Evolutionary conservation across 1,139 yeast genomes (phyloP).

Genomic region (Blastobotrys arbuscula): DNA sequence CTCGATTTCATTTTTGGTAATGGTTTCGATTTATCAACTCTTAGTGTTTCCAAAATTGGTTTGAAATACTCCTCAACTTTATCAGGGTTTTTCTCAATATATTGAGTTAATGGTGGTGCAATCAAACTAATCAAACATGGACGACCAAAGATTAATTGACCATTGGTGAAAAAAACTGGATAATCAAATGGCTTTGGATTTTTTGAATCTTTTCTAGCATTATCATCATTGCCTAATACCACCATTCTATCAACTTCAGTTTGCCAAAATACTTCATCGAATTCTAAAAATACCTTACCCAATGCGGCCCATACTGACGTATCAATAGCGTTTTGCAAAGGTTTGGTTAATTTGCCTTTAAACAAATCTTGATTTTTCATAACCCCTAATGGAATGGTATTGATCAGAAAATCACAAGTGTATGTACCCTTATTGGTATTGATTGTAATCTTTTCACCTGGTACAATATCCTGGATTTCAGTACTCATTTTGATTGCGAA

Average conservation of each 20-base stretch:
- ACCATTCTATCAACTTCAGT: conserved; percentile 44
- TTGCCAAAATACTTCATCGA: conserved; percentile 64
- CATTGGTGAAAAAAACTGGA: conserved; percentile 49
- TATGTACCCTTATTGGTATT: conserved; percentile 30
- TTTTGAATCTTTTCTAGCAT: background rate
- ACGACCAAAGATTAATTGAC: conserved; percentile 31
- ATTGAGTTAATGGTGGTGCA: conserved; percentile 63
- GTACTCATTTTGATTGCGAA: conserved; percentile 36
- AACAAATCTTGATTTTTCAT: conserved; percentile 34
- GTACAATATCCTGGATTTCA: conserved; percentile 43
- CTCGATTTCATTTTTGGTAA: conserved; percentile 47
- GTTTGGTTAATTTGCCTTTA: conserved; percentile 49
- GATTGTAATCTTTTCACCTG: conserved; percentile 20
- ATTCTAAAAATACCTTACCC: conserved; percentile 75
- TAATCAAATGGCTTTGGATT: conserved; percentile 29
- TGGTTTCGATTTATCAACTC: conserved; percentile 15
- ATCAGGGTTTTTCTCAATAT: conserved; percentile 39
- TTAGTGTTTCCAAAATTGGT: conserved; percentile 37
- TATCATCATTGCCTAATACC: conserved; percentile 30
- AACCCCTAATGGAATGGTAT: conserved; percentile 70
- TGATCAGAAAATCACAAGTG: conserved; percentile 40
- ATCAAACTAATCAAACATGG: conserved; percentile 56
- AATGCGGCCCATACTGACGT: conserved; percentile 61
- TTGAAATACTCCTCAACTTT: conserved; percentile 41
- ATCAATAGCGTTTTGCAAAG: conserved; percentile 42